Evolutionary conservation across 495 filamentous ascomycete species (phyloP), one percentile per base, ranked within the genome.

Genomic region (Penicillium coffeae): DNA sequence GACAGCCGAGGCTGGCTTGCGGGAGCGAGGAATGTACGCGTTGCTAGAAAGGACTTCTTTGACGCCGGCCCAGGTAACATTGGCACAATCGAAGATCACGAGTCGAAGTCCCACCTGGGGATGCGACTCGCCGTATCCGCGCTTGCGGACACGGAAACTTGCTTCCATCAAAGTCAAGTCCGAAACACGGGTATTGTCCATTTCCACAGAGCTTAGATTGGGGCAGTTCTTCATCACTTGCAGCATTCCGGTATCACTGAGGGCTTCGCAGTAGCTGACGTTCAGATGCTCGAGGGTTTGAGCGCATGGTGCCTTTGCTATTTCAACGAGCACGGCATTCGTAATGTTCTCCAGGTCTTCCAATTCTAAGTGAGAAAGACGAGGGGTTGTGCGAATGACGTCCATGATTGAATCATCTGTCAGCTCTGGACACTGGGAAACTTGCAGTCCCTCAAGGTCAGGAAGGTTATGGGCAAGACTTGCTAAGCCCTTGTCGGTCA

Each of bases 121-220:
- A 1, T 76, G 50, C 13, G 72, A 63, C 8, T 72, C 68, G 35
- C 60, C 62, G 44, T 81, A 78, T 12, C 80, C 76, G 20, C 92
- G 86, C 42, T 77, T 69, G 22, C 86, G 79, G 8, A 95, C 75
- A 59, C 85, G 84, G 21, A 76, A 73, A 19, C 90, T 88, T 1
- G 91, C 92, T 71, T 96, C 93, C 52, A 84, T 80, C 12, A 98
- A 80, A n/a, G 86, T 82, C 5, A 95, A 76, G 54, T 98, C 89
- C 34, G 87, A 89, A 46, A 95, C 78, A 38, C 88, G 83, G 2
- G 93, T 98, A 64, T 97, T 97, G 66, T 98, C 93, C 83, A 96
- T 88, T 37, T 89, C 88, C 10, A 95, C 75, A 39, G 74, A 87
- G 34, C 71, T 68, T 12, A 97, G 76, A 14, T 70, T 74, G 1